A percentile compares a stretch with the other conserved stretches of the same genome.
Evolutionary conservation across 441 rosid species (phyloP).

Genomic region (Bruguiera hainesii): DNA sequence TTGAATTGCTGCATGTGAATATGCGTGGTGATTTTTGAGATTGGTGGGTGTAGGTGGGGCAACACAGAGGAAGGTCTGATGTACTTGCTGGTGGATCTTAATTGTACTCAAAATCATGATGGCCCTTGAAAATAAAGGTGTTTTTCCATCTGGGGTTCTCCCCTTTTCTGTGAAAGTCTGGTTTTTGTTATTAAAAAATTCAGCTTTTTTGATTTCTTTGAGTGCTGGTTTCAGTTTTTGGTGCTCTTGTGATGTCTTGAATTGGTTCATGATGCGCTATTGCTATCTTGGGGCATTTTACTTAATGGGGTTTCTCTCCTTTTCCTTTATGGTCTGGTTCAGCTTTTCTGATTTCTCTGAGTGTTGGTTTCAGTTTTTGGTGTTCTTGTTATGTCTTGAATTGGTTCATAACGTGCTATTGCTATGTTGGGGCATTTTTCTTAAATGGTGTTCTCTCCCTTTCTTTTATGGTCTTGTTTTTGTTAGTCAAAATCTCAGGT

Average conservation of each 20-base stretch:
- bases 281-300: no score
- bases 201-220: conserved; percentile 5
- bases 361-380: no score
- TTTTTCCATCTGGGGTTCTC: not conserved
- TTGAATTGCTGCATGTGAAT: no score
- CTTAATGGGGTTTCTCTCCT: no score
- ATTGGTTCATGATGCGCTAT: no score
- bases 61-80: conserved; percentile 43
- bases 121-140: conserved; percentile 52
- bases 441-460: no score
- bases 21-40: not conserved
- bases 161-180: not conserved
- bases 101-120: conserved; percentile 38
- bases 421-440: no score
- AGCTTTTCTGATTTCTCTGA: conserved; percentile 5
- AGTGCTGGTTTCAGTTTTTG: not conserved
- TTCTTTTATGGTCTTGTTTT: not conserved
- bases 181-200: not conserved
- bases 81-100: conserved; percentile 51
- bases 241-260: no score
- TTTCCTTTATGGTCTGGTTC: no score
- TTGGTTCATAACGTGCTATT: no score
- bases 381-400: no score
- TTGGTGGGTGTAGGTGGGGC: conserved; percentile 22
- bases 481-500: not conserved